Evolutionary conservation across 495 filamentous ascomycete species (phyloP).

Genomic region (Podospora sp.): DNA sequence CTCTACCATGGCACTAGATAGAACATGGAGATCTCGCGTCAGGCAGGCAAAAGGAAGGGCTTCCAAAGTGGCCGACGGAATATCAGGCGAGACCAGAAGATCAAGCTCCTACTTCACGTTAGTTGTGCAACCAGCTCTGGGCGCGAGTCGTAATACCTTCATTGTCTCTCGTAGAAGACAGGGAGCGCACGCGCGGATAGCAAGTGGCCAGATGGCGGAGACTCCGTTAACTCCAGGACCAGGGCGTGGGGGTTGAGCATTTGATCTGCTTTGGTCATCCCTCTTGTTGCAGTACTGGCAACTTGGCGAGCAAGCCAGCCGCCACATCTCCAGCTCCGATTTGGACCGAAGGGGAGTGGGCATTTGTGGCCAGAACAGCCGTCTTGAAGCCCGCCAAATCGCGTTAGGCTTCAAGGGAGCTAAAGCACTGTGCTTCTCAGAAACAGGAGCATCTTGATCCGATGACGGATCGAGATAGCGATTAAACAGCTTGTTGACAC

Average conservation of each 20-base stretch:
- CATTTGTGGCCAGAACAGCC: constrained; percentile 56
- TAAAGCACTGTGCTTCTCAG: constrained; percentile 27
- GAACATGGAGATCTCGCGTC: constrained; percentile 57
- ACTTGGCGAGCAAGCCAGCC: constrained; percentile 51
- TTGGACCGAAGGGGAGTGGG: constrained; percentile 57
- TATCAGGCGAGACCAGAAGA: constrained; percentile 59
- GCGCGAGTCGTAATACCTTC: constrained; percentile 66
- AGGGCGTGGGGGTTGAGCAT: constrained; percentile 47
- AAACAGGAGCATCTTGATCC: constrained; percentile 29
- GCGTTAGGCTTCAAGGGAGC: constrained; percentile 48
- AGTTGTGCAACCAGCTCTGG: constrained; percentile 13
- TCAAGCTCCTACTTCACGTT: constrained; percentile 60
- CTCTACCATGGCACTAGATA: constrained; percentile 56
- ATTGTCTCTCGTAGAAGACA: constrained; percentile 60
- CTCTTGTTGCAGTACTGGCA: constrained; percentile 59
- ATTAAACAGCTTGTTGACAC: constrained; percentile 56
- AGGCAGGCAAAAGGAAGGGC: constrained; percentile 68
- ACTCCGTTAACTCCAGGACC: constrained; percentile 57
- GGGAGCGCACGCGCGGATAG: constrained; percentile 58
- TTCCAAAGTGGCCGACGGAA: constrained; percentile 58
- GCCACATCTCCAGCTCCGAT: constrained; percentile 67
- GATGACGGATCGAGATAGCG: constrained; percentile 52
- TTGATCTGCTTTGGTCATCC: constrained; percentile 18
- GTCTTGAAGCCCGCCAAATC: constrained; percentile 64
- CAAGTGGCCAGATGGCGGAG: constrained; percentile 67